Evolutionary conservation across 306 rosid species (phyloP).

Genomic region (Lagenaria siceraria): DNA sequence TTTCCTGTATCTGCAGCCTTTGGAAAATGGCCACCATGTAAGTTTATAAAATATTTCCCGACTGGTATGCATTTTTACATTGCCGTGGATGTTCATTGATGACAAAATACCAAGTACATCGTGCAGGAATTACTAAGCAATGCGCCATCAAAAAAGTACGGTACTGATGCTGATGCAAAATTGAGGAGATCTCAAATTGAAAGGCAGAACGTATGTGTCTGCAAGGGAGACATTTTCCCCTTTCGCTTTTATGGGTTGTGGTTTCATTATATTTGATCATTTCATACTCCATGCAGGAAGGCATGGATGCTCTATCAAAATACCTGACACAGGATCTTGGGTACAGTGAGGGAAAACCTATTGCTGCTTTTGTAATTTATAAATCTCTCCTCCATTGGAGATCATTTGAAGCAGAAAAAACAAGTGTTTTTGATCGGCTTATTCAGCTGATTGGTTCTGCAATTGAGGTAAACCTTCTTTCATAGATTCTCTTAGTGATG

Average conservation of each 20-base stretch:
- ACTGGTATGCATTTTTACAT: slow-evolving; percentile 2
- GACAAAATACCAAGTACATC: neutral
- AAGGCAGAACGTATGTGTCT: slow-evolving; percentile 54
- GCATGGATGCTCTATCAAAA: slow-evolving; percentile 57
- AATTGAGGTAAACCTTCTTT: slow-evolving; percentile 45
- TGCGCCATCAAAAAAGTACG: slow-evolving; percentile 38
- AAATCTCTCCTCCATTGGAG: slow-evolving; percentile 84
- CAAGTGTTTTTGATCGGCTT: slow-evolving; percentile 84
- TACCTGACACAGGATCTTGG: slow-evolving; percentile 57
- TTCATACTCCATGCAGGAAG: slow-evolving; percentile 44
- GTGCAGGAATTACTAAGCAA: slow-evolving; percentile 31
- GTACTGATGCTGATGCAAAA: slow-evolving; percentile 33
- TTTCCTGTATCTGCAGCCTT: slow-evolving; percentile 32
- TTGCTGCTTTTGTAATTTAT: slow-evolving; percentile 67
- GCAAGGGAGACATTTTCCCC: neutral
- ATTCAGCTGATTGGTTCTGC: slow-evolving; percentile 70
- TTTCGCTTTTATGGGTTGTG: slow-evolving; percentile 9
- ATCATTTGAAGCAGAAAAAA: slow-evolving; percentile 82
- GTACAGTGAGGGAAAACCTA: slow-evolving; percentile 75
- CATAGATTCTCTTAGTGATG: neutral
- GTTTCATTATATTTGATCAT: slow-evolving; percentile 7
- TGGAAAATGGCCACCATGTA: slow-evolving; percentile 64
- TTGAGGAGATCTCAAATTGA: slow-evolving; percentile 55
- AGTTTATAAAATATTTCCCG: slow-evolving; percentile 20
- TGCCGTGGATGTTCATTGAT: slow-evolving; percentile 9